Conservation (phyloP, 2,329 filamentous ascomycete genomes). For the Epichloe gansuensis region DNA sequence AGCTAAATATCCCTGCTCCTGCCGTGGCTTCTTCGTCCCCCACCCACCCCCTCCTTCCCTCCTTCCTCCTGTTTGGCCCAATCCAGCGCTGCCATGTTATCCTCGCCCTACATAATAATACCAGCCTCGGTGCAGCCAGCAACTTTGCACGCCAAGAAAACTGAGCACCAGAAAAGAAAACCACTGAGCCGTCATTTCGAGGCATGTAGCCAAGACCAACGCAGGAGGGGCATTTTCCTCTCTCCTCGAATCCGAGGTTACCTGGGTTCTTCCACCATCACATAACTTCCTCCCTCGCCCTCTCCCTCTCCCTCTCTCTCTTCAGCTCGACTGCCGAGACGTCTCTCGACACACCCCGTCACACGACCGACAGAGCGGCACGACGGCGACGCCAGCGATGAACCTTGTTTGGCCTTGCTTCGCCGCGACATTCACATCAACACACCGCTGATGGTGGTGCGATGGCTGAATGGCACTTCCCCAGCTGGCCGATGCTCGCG, state of each 20-base stretch:
- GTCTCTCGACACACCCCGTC: too few species aligned
- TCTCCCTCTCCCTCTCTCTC: not conserved
- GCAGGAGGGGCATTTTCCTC: not conserved
- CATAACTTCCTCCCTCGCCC: not conserved
- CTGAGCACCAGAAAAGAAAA: not conserved
- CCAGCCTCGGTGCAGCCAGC: too few species aligned
- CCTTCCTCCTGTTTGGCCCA: too few species aligned
- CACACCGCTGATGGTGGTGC: not conserved
- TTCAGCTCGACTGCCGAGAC: not conserved
- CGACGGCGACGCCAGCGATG: not conserved
- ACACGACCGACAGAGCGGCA: too few species aligned
- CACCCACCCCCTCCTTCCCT: too few species aligned
- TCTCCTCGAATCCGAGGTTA: not conserved
- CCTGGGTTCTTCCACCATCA: not conserved
- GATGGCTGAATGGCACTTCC: slow-evolving; percentile 3
- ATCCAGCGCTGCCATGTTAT: too few species aligned
- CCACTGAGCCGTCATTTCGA: too few species aligned
- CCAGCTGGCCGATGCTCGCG: slow-evolving; percentile 5
- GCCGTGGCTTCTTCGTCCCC: too few species aligned
- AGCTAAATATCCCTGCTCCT: too few species aligned
- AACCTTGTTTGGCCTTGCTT: not conserved
- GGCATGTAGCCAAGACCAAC: not conserved
- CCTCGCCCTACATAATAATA: too few species aligned
- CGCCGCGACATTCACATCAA: not conserved
- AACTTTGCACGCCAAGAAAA: slow-evolving; percentile 17